Conservation (phyloP, 2,329 filamentous ascomycete species). For the Hymenoscyphus linearis region DNA sequence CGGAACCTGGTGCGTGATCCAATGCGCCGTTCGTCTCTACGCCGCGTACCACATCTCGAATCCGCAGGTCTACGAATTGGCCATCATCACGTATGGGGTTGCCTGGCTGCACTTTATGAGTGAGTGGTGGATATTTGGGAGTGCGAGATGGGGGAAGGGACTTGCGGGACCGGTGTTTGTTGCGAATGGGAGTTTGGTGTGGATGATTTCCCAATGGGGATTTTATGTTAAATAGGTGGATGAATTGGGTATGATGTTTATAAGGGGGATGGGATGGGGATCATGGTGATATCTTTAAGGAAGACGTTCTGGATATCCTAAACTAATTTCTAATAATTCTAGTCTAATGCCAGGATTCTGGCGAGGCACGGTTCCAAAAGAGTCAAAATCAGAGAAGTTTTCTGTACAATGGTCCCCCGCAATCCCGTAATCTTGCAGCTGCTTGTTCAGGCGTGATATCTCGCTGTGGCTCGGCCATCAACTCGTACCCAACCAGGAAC, state of each 20-base stretch:
- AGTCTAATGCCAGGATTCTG: slow-evolving; percentile 7
- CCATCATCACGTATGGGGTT: slow-evolving; percentile 57
- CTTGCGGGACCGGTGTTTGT: slow-evolving; percentile 52
- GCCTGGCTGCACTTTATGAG: slow-evolving; percentile 53
- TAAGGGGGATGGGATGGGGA: not conserved
- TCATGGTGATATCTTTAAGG: too few species aligned
- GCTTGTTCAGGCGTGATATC: slow-evolving; percentile 98
- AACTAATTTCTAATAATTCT: slow-evolving; percentile 5
- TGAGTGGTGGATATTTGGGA: slow-evolving; percentile 78
- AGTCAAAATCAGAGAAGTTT: slow-evolving; percentile 37
- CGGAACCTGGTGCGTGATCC: slow-evolving; percentile 65
- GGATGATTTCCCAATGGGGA: slow-evolving; percentile 63
- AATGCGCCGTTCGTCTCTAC: slow-evolving; percentile 56
- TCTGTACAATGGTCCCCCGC: slow-evolving; percentile 79
- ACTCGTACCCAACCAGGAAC: slow-evolving; percentile 93
- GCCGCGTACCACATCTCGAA: slow-evolving; percentile 63
- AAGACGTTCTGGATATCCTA: not conserved
- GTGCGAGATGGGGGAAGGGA: slow-evolving; percentile 57
- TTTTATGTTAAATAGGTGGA: slow-evolving; percentile 53
- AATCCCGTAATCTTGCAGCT: slow-evolving; percentile 66
- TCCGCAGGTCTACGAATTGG: slow-evolving; percentile 55
- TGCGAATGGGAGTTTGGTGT: slow-evolving; percentile 44
- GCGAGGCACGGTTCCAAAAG: not conserved
- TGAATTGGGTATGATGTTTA: not conserved
- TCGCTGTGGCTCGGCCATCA: slow-evolving; percentile 95